These are phyloP conservation scores for Tetraselmis chui DNA, from an alignment of 139 green algal genomes.

Conservation along the genomic window DNA sequence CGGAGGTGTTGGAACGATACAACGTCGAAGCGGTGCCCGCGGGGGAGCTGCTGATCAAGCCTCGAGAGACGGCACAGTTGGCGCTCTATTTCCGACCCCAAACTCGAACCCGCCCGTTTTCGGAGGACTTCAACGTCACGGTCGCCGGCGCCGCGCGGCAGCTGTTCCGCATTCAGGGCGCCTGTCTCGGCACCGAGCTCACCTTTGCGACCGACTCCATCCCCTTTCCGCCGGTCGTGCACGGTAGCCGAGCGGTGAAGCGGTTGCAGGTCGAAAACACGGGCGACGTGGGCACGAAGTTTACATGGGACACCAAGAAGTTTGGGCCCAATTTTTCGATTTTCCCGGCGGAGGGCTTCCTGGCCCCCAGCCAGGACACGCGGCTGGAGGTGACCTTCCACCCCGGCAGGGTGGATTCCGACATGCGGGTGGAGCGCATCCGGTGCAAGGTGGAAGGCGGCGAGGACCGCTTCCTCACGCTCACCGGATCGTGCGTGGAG, in stretches of 20 bases:
- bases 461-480: conserved; percentile 42
- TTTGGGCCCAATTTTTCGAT: conserved; percentile 56
- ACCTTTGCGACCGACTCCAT: conserved; percentile 55
- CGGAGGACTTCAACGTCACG: conserved; percentile 44
- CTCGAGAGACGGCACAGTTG: conserved; percentile 25
- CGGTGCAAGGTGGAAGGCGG: conserved; percentile 30
- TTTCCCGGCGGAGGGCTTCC: conserved; percentile 52
- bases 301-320: conserved; percentile 41
- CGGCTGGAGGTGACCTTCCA: conserved; percentile 79
- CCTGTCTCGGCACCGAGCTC: conserved; percentile 61
- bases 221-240: conserved; percentile 62
- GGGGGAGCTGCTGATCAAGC: conserved; percentile 31
- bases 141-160: conserved; percentile 34
- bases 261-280: conserved; percentile 66
- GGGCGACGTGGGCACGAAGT: conserved; percentile 64
- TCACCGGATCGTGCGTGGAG: conserved; percentile 58
- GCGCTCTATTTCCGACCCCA: conserved; percentile 16
- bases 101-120: conserved; percentile 42
- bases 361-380: conserved; percentile 44
- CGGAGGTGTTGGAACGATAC: conserved; percentile 26
- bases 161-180: conserved; percentile 52
- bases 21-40: conserved; percentile 41
- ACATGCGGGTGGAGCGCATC: conserved; percentile 56
- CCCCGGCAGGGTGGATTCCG: conserved; percentile 36
- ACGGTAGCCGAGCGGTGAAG: conserved; percentile 52